Conservation (phyloP, 495 filamentous ascomycete genomes). For the Penicillium waksmanii region DNA sequence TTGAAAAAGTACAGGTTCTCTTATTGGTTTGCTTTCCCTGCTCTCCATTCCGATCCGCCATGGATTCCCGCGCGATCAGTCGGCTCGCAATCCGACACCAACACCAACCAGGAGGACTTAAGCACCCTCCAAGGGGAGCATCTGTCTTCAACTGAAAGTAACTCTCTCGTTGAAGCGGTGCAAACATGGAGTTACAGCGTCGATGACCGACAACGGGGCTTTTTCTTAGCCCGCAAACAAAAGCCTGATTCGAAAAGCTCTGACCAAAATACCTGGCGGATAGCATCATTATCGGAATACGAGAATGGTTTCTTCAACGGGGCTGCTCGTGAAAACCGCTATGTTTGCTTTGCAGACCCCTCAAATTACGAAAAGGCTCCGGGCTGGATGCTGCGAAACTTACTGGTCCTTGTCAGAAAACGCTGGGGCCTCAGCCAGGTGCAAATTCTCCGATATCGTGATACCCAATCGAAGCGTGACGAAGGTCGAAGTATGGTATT, state of each 20-base stretch:
- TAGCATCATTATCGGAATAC: conserved; percentile 74
- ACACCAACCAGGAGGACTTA: conserved; percentile 24
- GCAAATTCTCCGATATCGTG: conserved; percentile 89
- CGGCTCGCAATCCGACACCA: conserved; percentile 7
- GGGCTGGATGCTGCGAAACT: conserved; percentile 90
- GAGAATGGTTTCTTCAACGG: conserved; percentile 86
- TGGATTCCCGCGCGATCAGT: conserved; percentile 60
- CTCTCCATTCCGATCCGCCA: conserved; percentile 80
- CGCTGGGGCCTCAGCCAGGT: conserved; percentile 77
- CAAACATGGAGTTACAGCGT: conserved; percentile 83
- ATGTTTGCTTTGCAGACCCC: conserved; percentile 86
- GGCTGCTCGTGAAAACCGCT: conserved; percentile 68
- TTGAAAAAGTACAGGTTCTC: conserved; percentile 94
- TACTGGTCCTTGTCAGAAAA: conserved; percentile 81
- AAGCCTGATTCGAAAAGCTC: conserved; percentile 22
- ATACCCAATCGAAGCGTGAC: conserved; percentile 73
- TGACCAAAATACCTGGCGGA: conserved; percentile 57
- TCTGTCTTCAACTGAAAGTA: conserved; percentile 68
- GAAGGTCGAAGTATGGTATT: conserved; percentile 80
- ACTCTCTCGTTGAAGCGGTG: conserved; percentile 73
- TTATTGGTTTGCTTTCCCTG: conserved; percentile 95
- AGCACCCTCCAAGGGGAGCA: conserved; percentile 29
- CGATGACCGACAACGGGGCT: conserved; percentile 84
- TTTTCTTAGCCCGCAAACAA: conserved; percentile 86
- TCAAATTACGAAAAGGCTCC: conserved; percentile 85